Percentiles rank a stretch among this genome's conserved stretches.
Evolutionary conservation across 768 basidiomycete genomes (phyloP).

Genomic region (Megacollybia marginata): DNA sequence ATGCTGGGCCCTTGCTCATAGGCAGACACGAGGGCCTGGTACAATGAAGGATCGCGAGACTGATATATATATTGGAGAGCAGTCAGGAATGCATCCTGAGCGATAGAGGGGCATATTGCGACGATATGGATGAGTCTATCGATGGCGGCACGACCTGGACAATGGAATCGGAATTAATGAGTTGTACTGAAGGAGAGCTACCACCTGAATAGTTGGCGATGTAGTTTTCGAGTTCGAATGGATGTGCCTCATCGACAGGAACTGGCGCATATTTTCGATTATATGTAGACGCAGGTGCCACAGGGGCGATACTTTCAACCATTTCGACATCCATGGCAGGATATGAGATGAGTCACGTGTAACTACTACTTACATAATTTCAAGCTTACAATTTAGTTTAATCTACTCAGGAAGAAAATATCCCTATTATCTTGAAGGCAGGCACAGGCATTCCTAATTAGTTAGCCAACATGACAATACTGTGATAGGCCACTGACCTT

Average conservation of each 20-base stretch:
- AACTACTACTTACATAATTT: too few species aligned
- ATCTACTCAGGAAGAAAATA: slow-evolving; percentile 63
- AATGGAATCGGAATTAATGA: not conserved
- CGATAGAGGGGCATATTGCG: slow-evolving; percentile 55
- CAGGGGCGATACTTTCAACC: not conserved
- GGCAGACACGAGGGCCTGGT: slow-evolving; percentile 39
- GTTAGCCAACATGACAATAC: too few species aligned
- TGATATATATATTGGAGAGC: slow-evolving; percentile 57
- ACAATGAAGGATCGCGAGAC: slow-evolving; percentile 62
- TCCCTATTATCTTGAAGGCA: slow-evolving; percentile 85
- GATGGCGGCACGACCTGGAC: slow-evolving; percentile 65
- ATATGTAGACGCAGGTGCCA: not conserved
- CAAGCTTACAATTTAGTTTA: too few species aligned
- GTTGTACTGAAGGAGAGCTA: slow-evolving; percentile 16
- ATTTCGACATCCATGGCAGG: not conserved
- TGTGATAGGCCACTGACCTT: slow-evolving; percentile 40
- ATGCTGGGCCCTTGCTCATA: slow-evolving; percentile 41
- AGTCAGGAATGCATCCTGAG: slow-evolving; percentile 63
- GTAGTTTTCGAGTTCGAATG: slow-evolving; percentile 82
- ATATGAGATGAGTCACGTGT: too few species aligned
- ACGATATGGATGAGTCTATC: slow-evolving; percentile 69
- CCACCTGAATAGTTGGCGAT: slow-evolving; percentile 79
- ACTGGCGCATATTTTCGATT: slow-evolving; percentile 12
- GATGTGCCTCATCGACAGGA: slow-evolving; percentile 69
- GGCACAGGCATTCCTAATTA: slow-evolving; percentile 36